Evolutionary conservation across 768 basidiomycete species (phyloP).

Genomic region (Leccinum rimulosum): DNA sequence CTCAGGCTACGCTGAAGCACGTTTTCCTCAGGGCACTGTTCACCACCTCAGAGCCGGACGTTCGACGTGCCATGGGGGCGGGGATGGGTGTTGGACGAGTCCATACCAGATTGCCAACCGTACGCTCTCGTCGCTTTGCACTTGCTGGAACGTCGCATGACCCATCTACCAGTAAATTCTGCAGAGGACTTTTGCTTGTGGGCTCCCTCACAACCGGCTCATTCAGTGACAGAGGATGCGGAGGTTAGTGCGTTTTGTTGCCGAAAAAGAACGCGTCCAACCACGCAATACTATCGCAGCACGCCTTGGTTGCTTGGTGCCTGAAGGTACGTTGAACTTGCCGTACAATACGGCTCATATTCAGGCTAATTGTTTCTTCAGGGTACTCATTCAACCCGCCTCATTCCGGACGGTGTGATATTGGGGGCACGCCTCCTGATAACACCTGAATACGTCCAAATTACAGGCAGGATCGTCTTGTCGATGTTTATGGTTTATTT

Average conservation of each 20-base stretch:
- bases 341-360: not conserved
- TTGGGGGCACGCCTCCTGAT: conserved; percentile 64
- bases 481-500: conserved; percentile 17
- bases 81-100: conserved; percentile 61
- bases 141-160: not conserved
- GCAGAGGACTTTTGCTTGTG: conserved; percentile 55
- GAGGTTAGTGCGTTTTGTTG: conserved; percentile 43
- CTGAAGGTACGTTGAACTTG: conserved; percentile 32
- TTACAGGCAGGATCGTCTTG: conserved; percentile 46
- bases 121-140: conserved; percentile 28
- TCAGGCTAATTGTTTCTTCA: conserved; percentile 21
- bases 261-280: conserved; percentile 10
- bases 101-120: conserved; percentile 67
- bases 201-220: conserved; percentile 49
- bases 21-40: conserved; percentile 48
- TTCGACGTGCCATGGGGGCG: conserved; percentile 64
- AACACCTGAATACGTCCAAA: conserved; percentile 73
- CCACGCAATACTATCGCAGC: conserved; percentile 28
- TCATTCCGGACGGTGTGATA: conserved; percentile 74
- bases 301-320: conserved; percentile 55
- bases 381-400: conserved; percentile 58
- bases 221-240: conserved; percentile 56
- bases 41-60: conserved; percentile 55
- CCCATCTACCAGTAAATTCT: conserved; percentile 47
- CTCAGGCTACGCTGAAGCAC: conserved; percentile 42